These are phyloP conservation scores for Ramaria rubella DNA, from an alignment of 768 basidiomycete genomes.

Conservation along the genomic window DNA sequence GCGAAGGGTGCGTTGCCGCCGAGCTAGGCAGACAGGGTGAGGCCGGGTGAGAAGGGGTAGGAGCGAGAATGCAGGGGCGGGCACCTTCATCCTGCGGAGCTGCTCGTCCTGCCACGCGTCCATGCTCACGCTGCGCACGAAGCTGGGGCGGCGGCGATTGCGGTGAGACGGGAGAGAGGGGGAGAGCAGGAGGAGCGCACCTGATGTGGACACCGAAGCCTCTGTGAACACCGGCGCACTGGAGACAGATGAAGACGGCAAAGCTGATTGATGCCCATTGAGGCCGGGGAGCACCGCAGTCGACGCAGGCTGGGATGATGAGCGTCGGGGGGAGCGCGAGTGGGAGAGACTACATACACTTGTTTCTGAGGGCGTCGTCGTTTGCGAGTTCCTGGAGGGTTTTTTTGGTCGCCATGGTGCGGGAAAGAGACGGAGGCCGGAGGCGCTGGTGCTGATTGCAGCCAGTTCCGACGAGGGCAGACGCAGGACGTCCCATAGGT, in stretches of 20 bases:
- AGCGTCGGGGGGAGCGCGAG: neutral
- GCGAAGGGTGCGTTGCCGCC: conserved; percentile 86
- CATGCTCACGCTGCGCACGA: conserved; percentile 92
- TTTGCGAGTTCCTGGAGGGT: conserved; percentile 69
- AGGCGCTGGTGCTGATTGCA: no score
- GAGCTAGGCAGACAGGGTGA: conserved; percentile 39
- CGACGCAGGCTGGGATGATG: conserved; percentile 46
- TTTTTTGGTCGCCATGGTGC: conserved; percentile 51
- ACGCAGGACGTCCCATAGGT: no score
- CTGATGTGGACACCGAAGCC: conserved; percentile 94
- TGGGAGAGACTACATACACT: conserved; percentile 27
- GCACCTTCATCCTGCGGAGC: conserved; percentile 82
- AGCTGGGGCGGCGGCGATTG: no score
- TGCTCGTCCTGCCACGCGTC: conserved; percentile 94
- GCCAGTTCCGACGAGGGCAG: no score
- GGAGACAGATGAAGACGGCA: conserved; percentile 87
- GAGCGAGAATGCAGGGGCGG: conserved; percentile 15
- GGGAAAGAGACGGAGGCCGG: neutral
- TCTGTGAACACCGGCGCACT: conserved; percentile 78
- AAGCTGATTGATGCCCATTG: conserved; percentile 92
- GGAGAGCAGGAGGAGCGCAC: conserved; percentile 28
- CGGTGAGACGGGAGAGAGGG: conserved; percentile 14
- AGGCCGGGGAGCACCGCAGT: conserved; percentile 85
- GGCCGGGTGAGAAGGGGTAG: conserved; percentile 4
- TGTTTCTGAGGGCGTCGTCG: conserved; percentile 67